A percentile compares a stretch with the other conserved stretches of the same genome.
phyloP scores from a whole-genome alignment of 1,139 yeast species.

The Nakaseomyces kungkrabaensis region DNA sequence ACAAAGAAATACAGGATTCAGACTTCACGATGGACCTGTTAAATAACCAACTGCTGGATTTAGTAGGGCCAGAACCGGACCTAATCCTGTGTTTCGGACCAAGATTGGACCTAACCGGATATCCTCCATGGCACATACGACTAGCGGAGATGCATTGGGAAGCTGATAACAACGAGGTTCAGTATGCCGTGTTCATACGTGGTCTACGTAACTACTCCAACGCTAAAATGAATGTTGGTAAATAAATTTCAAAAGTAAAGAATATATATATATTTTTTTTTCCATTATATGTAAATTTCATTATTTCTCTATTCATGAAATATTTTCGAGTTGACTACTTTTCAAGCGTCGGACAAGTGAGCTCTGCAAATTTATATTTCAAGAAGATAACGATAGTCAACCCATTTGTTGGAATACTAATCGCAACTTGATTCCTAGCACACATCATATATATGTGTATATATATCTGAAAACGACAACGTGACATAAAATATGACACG shows the following conservation, averaged over 20 bases:
- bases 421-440: too few relatives aligned
- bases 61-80: slow-evolving; percentile 88
- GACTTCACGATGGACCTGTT: slow-evolving; percentile 69
- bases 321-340: too few relatives aligned
- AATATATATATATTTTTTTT: not conserved
- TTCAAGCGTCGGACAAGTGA: too few relatives aligned
- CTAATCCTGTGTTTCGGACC: slow-evolving; percentile 80
- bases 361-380: too few relatives aligned
- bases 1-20: slow-evolving; percentile 47
- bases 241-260: slow-evolving; percentile 27
- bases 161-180: slow-evolving; percentile 68
- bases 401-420: too few relatives aligned
- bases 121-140: slow-evolving; percentile 97
- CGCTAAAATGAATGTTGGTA: slow-evolving; percentile 82
- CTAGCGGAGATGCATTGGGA: slow-evolving; percentile 87
- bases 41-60: slow-evolving; percentile 61
- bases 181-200: slow-evolving; percentile 74
- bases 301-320: too few relatives aligned
- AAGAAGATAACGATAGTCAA: too few relatives aligned
- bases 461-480: too few relatives aligned
- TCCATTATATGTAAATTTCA: too few relatives aligned
- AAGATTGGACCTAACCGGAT: slow-evolving; percentile 75
- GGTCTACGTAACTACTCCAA: slow-evolving; percentile 72
- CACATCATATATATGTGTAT: too few relatives aligned
- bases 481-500: too few relatives aligned